Conservation (phyloP, 2,329 filamentous ascomycete species). For the Hypoxylon sp. region DNA sequence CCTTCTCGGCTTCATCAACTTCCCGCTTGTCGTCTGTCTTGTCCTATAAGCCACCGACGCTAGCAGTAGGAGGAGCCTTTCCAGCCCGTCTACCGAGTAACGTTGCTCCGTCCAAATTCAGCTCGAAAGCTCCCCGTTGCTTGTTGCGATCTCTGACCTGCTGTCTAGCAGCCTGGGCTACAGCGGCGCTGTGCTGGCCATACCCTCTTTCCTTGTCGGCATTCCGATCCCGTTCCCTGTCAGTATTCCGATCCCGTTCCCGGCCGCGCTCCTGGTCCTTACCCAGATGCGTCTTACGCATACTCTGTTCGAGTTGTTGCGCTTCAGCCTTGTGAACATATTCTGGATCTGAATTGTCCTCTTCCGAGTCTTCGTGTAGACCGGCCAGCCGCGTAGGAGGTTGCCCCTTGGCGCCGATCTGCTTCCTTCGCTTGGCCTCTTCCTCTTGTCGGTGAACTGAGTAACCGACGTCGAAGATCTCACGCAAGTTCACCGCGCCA, state of each 20-base stretch:
- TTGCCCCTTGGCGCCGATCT: slow-evolving; percentile 79
- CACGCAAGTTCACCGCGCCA: slow-evolving; percentile 92
- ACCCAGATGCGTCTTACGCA: slow-evolving; percentile 82
- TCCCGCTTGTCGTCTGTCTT: slow-evolving; percentile 25
- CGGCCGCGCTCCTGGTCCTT: slow-evolving; percentile 66
- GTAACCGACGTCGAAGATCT: slow-evolving; percentile 98
- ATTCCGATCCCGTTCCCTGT: slow-evolving; percentile 61
- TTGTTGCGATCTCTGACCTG: slow-evolving; percentile 77
- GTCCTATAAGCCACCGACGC: slow-evolving; percentile 54
- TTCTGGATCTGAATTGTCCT: slow-evolving; percentile 68
- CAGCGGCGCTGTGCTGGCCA: slow-evolving; percentile 86
- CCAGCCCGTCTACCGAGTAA: slow-evolving; percentile 79
- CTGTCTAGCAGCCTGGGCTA: slow-evolving; percentile 85
- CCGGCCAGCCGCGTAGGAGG: slow-evolving; percentile 69
- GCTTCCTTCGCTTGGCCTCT: slow-evolving; percentile 90
- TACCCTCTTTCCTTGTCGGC: slow-evolving; percentile 72
- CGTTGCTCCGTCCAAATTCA: slow-evolving; percentile 91
- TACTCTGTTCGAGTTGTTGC: slow-evolving; percentile 84
- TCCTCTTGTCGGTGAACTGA: slow-evolving; percentile 97
- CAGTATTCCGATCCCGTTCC: slow-evolving; percentile 61
- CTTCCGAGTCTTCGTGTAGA: slow-evolving; percentile 78
- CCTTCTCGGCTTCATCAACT: slow-evolving; percentile 8
- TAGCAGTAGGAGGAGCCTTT: slow-evolving; percentile 61
- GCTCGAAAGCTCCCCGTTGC: slow-evolving; percentile 87
- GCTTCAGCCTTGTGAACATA: slow-evolving; percentile 59